Conservation (phyloP, 2,329 filamentous ascomycete species). For the Cladophialophora chaetospira region DNA sequence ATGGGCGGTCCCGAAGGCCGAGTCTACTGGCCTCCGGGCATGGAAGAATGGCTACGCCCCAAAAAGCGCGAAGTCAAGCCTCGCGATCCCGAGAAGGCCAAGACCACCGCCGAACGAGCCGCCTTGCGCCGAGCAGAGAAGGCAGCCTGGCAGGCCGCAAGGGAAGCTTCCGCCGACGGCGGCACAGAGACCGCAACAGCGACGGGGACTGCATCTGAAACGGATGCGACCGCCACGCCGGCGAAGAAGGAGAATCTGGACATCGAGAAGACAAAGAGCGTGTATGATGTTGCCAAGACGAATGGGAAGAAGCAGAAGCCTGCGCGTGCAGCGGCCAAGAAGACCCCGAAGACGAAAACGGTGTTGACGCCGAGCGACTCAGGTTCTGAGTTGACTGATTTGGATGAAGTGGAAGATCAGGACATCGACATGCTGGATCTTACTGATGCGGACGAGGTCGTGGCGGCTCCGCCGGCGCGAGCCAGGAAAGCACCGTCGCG, state of each 20-base stretch:
- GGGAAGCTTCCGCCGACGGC: conserved; percentile 22
- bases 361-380: background rate
- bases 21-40: conserved; percentile 87
- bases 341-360: background rate
- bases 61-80: conserved; percentile 69
- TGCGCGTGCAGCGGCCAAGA: conserved; percentile 32
- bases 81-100: conserved; percentile 39
- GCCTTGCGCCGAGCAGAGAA: conserved; percentile 34
- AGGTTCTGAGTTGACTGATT: conserved; percentile 40
- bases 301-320: conserved; percentile 31
- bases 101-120: conserved; percentile 39
- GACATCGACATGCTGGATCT: conserved; percentile 43
- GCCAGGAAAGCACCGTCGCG: conserved; percentile 6
- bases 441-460: conserved; percentile 35
- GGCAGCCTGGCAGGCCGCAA: conserved; percentile 32
- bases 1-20: conserved; percentile 83
- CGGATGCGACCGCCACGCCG: background rate
- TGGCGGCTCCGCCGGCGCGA: background rate
- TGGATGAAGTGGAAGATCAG: background rate
- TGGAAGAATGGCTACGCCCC: conserved; percentile 87
- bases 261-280: conserved; percentile 9
- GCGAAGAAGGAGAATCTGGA: conserved; percentile 5
- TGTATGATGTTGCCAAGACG: conserved; percentile 29
- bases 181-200: background rate
- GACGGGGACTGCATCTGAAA: background rate